phyloP scores from a whole-genome alignment of 1,284 basidiomycete species.

The Ganoderma resinaceum region DNA sequence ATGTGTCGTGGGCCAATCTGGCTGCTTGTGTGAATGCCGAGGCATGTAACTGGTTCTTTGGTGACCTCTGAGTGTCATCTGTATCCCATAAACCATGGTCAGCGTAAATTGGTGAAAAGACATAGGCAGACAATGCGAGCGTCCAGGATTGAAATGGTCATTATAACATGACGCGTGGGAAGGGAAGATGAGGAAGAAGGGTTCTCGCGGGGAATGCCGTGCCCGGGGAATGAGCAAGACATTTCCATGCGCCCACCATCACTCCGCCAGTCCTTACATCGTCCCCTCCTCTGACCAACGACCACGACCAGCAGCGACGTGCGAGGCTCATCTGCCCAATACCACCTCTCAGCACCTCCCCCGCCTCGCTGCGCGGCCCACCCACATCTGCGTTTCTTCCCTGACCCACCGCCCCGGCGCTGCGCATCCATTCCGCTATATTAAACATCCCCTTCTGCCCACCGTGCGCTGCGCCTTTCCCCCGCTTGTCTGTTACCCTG shows the following conservation, averaged over 20 bases:
- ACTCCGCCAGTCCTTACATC: slow-evolving; percentile 14
- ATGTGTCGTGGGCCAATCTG: not conserved
- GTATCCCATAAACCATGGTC: not conserved
- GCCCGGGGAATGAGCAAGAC: slow-evolving; percentile 14
- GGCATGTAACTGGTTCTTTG: not conserved
- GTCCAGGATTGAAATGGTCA: not conserved
- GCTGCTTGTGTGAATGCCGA: not conserved
- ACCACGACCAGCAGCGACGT: slow-evolving; percentile 14
- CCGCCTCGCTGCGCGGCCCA: slow-evolving; percentile 17
- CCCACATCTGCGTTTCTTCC: slow-evolving; percentile 20
- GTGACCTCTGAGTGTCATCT: not conserved
- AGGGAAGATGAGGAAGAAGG: slow-evolving; percentile 6
- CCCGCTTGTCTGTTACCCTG: not conserved
- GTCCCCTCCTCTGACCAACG: not conserved
- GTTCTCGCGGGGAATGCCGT: slow-evolving; percentile 17
- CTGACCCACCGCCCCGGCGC: slow-evolving; percentile 20
- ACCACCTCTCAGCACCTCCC: slow-evolving; percentile 5
- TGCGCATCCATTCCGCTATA: slow-evolving; percentile 27
- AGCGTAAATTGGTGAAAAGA: no score
- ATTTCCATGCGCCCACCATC: slow-evolving; percentile 6
- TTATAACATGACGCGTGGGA: slow-evolving; percentile 6
- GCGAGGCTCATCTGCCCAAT: slow-evolving; percentile 5
- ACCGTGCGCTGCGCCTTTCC: not conserved
- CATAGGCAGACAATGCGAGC: not conserved
- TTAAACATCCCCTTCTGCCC: slow-evolving; percentile 4